Base-by-base conservation (phyloP, 805 yeast species). In the Grigorovia transvaalensis region DNA sequence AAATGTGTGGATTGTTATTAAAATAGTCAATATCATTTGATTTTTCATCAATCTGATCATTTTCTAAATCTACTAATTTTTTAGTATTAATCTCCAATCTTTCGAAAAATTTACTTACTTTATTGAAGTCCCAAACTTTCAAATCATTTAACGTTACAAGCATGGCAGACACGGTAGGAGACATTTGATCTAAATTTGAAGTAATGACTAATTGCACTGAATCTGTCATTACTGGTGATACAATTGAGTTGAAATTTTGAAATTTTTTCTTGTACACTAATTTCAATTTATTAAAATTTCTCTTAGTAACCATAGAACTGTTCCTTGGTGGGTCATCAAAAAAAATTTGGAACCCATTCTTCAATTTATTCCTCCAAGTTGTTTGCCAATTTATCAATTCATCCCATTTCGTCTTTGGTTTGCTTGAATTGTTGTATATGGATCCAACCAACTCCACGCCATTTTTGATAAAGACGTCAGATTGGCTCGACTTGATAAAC, bases 71-170 rank as follows among this genome's bases (percentile, higher is more conserved):
- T 18, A 50, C 40, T 18, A 60, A 43, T 19, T 57, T 51, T 9
- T 57, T 57, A 29, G 62, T 47, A 43, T 64, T 62, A 7, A 59
- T 78, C 44, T 79, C 80, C 58, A 84, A 69, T 62, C 85, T 80
- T 56, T 74, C 76, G 66, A 89, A 74, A 61, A 89, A 89, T 47
- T 95, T 70, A 61, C 81, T 77, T 1, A 88, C 85, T 66, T 89
- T 90, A 50, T 86, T 93, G 57, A 78, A 81, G 47, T 85, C 80
- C 96, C 97, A 90, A 29, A 89, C 83, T 64, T 89, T 87, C 61
- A 83, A 76, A 53, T 79, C 40, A 15, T 20, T 23, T 19, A 35
- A 15, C 12, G 12, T 46, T 13, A 20, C 44, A 9, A 13, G 29
- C 15, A 27, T 17, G 4, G 33, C 38, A 15, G 18, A 1, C 9